Base-by-base conservation (phyloP, 768 basidiomycete genomes). In the Chalciporus pseudorubinellus region DNA sequence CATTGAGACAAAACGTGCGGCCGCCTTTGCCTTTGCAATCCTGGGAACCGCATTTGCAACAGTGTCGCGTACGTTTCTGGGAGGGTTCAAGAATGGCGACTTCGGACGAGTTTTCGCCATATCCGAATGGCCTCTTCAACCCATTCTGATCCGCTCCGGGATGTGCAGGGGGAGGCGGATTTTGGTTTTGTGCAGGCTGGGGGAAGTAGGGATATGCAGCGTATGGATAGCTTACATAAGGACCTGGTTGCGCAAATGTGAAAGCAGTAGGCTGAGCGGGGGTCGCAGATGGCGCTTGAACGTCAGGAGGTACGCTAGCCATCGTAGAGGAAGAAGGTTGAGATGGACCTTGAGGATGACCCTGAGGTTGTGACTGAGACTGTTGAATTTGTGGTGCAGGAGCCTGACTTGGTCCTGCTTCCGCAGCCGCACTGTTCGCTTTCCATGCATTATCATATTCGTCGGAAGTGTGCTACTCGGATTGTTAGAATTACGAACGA, bases 11-110 rank as follows among this genome's bases (percentile, higher is more conserved):
- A 63, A 88, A 89, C 39, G 73, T 72, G 34, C 87, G 74, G 4
- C 89, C 89, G 3, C 89, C 89, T 59, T 90, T 91, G 44, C 89
- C 89, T 64, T 90, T 91, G 66, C 89, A 92, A 20, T 87, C 82
- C 67, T 85, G 82, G 34, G 81, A 83, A 14, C 89, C 89, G 50
- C 89, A 91, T 71, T 92, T 92, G 65, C 84, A 85, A 59, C 89
- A 92, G 61, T 90, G 89, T 36, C 89, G 84, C 39, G 81, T 81
- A 3, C 89, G 78, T 63, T 87, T 87, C 58, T 68, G 68, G 4
- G 74, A 70, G 3, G 70, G 68, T 51, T 76, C 72, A 3, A 69
- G 55, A 14, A 72, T 70, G 11, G 59, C 63, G 5, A 69, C 52
- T 56, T 62, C 59, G 16, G 59, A 39, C 22, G 59, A 9, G 16